Percentiles rank a stretch among this genome's conserved stretches.
Evolutionary conservation across 2,329 filamentous ascomycete genomes (phyloP).

Genomic region (Huntiella moniliformis): DNA sequence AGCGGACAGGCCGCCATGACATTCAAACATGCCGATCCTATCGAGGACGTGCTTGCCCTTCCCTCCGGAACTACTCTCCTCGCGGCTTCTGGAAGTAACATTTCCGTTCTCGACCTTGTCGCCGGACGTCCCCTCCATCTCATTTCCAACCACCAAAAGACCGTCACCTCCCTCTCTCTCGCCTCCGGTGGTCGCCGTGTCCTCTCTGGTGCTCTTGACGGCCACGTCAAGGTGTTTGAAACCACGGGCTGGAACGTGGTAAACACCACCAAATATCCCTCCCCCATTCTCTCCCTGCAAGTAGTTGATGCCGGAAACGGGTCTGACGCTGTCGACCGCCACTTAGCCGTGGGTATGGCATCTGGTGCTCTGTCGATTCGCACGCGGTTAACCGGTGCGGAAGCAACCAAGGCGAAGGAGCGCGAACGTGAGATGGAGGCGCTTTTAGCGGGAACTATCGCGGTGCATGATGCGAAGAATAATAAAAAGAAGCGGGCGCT

Average conservation of each 20-base stretch:
- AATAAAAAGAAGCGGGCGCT: constrained; percentile 46
- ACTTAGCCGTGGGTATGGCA: constrained; percentile 87
- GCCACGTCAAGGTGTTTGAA: constrained; percentile 93
- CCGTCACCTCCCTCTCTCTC: constrained; percentile 70
- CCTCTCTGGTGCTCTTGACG: constrained; percentile 76
- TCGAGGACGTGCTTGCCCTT: constrained; percentile 78
- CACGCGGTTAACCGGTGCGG: constrained; percentile 68
- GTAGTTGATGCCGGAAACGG: constrained; percentile 36
- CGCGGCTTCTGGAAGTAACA: constrained; percentile 66
- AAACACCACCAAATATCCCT: constrained; percentile 82
- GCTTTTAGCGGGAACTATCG: constrained; percentile 57
- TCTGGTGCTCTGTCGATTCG: constrained; percentile 80
- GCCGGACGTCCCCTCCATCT: constrained; percentile 74
- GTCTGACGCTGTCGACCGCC: constrained; percentile 53
- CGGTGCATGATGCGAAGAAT: constrained; percentile 54
- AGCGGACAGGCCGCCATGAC: constrained; percentile 56
- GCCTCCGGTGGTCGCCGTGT: constrained; percentile 66
- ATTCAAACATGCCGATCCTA: constrained; percentile 79
- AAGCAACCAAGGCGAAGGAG: constrained; percentile 58
- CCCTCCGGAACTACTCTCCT: constrained; percentile 72
- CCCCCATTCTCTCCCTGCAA: constrained; percentile 68
- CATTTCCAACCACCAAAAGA: constrained; percentile 93
- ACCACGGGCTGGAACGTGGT: constrained; percentile 91
- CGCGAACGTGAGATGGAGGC: constrained; percentile 73
- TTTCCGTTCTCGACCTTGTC: constrained; percentile 82